A percentile compares a stretch with the other conserved stretches of the same genome.
phyloP scores from a whole-genome alignment of 1,284 basidiomycete species.

The Irpex lacteus region DNA sequence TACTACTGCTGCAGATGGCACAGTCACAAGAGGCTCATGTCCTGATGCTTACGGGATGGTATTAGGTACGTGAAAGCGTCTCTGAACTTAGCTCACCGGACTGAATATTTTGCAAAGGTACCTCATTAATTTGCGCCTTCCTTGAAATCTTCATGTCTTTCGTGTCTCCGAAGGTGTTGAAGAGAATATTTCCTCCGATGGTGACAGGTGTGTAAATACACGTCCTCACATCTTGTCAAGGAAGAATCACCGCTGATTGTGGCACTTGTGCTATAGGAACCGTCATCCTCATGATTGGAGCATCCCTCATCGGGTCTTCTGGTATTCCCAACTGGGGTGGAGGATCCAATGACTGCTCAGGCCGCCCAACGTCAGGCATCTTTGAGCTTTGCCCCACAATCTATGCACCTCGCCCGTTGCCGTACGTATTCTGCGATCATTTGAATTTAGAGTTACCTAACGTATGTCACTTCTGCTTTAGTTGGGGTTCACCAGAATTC shows the following conservation, averaged over 20 bases:
- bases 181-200: conserved; percentile 77
- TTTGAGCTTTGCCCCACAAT: conserved; percentile 72
- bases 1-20: conserved; percentile 56
- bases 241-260: background rate
- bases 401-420: conserved; percentile 54
- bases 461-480: conserved; percentile 19
- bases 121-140: conserved; percentile 77
- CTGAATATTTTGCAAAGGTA: conserved; percentile 41
- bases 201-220: conserved; percentile 55
- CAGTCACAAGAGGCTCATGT: conserved; percentile 58
- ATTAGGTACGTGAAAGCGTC: conserved; percentile 45
- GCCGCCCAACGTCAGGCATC: conserved; percentile 57
- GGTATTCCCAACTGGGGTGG: conserved; percentile 85
- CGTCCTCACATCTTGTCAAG: background rate
- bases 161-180: conserved; percentile 59
- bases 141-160: conserved; percentile 80
- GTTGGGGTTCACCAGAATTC: conserved; percentile 80
- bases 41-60: conserved; percentile 81
- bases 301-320: conserved; percentile 69
- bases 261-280: conserved; percentile 42
- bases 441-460: background rate
- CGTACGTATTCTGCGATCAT: conserved; percentile 26
- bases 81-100: background rate
- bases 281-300: conserved; percentile 76
- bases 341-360: conserved; percentile 67